Base-by-base conservation (phyloP, 139 green algal genomes). In the Haematococcus sp. region DNA sequence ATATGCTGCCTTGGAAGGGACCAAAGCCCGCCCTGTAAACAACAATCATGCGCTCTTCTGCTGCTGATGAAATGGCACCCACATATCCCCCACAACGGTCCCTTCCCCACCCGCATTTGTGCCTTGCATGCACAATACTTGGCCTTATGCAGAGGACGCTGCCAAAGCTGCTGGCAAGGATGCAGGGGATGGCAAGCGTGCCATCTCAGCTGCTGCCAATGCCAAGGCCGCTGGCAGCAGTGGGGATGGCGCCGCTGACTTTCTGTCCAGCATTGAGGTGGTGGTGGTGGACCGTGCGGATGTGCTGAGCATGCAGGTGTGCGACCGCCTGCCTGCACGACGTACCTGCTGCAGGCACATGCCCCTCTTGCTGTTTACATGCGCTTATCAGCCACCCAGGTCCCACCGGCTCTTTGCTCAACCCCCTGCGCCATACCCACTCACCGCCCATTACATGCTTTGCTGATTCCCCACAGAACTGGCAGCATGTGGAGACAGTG, bases 221-320 rank as follows among this genome's bases (percentile, higher is more conserved):
- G 71, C 68, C 20, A 46, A 35, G 51, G 30, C 63, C 27, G 63
- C 65, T 1, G 51, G 74, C n/a, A 46, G 70, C 22, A 35, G 44
- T 11, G 64, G 75, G 16, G 66, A 71, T 19, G 61, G 28, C 3
- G 40, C 43, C 15, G 44, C 80, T 15, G 95, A 99, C 82, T 98
- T 97, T 32, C 82, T 99, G 70, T 93, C 88, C 1, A 94, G 87
- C 32, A 91, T 99, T 22, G 95, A 99, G 76, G 55, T 99, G 2
- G 51, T 91, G 17, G 78, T 98, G 17, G 55, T 97, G 4, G 92
- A 96, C 73, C 74, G 93, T 0, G 84, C 88, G 2, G 94, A 99
- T 77, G 82, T 98, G 30, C 82, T 97, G 78, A 75, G 86, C 27
- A 98, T 98, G 95, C 95, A 98, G 84, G 80, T 86, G n/a, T n/a